Evolutionary conservation across 345 rosid genomes (phyloP).

Genomic region (Durio zibethinus): DNA sequence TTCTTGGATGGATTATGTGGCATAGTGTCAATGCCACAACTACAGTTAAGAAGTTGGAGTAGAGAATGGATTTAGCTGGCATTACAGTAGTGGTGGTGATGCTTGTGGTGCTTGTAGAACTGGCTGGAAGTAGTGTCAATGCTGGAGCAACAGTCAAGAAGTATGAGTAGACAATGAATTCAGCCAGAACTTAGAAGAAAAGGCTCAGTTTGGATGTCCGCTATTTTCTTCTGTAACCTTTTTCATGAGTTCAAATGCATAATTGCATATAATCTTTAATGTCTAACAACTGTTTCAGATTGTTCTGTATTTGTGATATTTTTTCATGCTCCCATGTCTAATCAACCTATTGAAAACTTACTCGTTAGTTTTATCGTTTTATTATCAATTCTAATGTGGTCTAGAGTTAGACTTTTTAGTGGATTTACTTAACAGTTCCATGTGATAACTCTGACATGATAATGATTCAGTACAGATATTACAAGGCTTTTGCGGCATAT

Average conservation of each 20-base stretch:
- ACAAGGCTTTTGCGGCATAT: constrained; percentile 32
- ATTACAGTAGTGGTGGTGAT: neutral
- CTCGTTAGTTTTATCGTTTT: neutral
- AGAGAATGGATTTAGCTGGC: neutral
- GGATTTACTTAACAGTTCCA: neutral
- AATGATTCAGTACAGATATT: constrained; percentile 36
- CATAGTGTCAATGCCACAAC: too few species aligned
- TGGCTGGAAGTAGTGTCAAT: too few species aligned
- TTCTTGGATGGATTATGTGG: too few species aligned
- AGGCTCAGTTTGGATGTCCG: neutral
- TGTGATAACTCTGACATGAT: constrained; percentile 10
- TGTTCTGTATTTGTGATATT: neutral
- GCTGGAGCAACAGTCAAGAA: too few species aligned
- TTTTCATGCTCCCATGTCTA: neutral
- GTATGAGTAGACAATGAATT: neutral
- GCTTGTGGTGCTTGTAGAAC: too few species aligned
- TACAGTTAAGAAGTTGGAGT: too few species aligned
- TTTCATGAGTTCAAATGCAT: neutral
- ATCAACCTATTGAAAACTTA: neutral
- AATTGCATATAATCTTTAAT: neutral
- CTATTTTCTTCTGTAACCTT: neutral
- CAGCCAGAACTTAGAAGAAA: neutral
- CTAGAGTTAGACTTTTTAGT: neutral
- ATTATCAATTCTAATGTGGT: neutral
- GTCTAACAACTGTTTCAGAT: neutral